A percentile compares a stretch with the other conserved stretches of the same genome.
Conservation (phyloP, 2,329 filamentous ascomycete genomes). For the Apiospora rasikravindrae region DNA sequence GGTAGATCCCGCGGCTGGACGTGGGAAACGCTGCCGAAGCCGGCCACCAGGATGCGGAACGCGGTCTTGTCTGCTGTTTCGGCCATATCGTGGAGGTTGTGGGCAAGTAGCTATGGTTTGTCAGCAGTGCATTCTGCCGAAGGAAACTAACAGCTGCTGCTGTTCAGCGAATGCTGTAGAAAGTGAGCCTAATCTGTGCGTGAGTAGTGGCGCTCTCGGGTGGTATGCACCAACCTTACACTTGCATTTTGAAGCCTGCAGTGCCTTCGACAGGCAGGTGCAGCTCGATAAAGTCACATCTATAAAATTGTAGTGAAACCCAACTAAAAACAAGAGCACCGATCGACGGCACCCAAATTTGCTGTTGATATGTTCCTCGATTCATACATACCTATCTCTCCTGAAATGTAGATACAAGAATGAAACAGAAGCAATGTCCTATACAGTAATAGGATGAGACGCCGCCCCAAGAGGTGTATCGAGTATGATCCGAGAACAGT, state of each 20-base stretch:
- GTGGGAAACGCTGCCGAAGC: not conserved
- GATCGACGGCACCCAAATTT: not conserved
- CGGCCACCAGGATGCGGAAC: not conserved
- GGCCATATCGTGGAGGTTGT: not conserved
- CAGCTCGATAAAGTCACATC: not conserved
- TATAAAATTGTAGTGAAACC: not conserved
- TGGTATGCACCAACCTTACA: not conserved
- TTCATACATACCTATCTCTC: not conserved
- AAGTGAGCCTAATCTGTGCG: not conserved
- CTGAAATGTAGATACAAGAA: not conserved
- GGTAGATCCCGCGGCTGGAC: constrained; percentile 1
- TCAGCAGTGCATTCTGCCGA: too few relatives aligned
- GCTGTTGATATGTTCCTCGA: not conserved
- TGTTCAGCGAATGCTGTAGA: not conserved
- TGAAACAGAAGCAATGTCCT: not conserved
- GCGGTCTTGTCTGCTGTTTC: not conserved
- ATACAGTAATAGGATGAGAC: not conserved
- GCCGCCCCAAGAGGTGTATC: not conserved
- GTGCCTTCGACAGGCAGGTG: not conserved
- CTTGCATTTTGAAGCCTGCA: not conserved
- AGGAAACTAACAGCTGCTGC: not conserved
- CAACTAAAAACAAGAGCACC: not conserved
- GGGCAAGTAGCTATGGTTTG: too few relatives aligned
- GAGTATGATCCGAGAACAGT: not conserved
- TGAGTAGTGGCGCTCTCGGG: not conserved